Base-by-base conservation (phyloP, 768 basidiomycete genomes). In the Tulasnella calospora region DNA sequence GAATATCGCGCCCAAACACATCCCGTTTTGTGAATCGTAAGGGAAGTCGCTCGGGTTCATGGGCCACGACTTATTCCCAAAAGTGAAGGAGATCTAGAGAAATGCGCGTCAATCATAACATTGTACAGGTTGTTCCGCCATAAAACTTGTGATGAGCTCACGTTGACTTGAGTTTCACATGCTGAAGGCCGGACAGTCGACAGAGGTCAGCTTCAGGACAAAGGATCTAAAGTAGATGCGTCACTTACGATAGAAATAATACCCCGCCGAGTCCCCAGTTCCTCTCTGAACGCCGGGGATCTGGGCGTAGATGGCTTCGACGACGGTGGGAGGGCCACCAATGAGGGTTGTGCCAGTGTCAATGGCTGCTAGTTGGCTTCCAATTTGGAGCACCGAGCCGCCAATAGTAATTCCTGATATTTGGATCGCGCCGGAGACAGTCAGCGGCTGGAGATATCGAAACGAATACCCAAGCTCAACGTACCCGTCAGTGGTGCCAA, bases 41-140 rank as follows among this genome's bases (percentile, higher is more conserved):
- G 70, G 30, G 41, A 81, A 79, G 72, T 80, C 80, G n/a, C 5
- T 33, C 13, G 80, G 71, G 33, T 78, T 55, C 35, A 80, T 78
- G 23, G 79, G 67, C 46, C 73, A 81, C n/a, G 70, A 47, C 23
- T 36, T 36, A 6, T 61, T 71, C 23, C 80, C 77, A 67, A 81
- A 81, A 30, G 57, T 72, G 13, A 81, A 35, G n/a, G 27, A 23
- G 61, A 67, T 67, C 61, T 67, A 67, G 61, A 33, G 13, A 67
- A 6, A 35, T n/a, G 61, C 6, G 55, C 3, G 33, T 40, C 36
- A 72, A 36, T 71, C 35, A 38, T 15, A 40, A 36, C 12, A 5
- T 23, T 51, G 3, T 7, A n/a, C 51, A 23, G 23, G 51, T 92
- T 91, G 30, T 79, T 82, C 96, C 97, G 1, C 95, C 94, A 67